Evolutionary conservation across 2,329 filamentous ascomycete species (phyloP), one percentile per base, ranked within the genome.

Genomic region (Peltaster fructicola): DNA sequence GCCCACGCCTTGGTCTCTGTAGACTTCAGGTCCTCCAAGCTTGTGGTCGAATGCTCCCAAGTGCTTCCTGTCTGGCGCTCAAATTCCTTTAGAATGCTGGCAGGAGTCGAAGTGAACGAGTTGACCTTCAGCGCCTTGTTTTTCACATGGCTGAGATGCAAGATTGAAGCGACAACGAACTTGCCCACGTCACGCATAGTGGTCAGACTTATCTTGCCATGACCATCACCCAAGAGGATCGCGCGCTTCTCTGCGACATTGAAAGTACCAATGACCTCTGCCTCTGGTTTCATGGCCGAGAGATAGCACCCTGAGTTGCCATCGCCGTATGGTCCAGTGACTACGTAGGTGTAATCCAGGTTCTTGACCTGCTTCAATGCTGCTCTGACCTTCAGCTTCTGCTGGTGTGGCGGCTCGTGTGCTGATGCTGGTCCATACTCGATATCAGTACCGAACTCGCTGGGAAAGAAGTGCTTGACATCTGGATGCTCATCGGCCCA

Each of bases 131-230:
- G 49, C 0, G 65, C 61, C 26, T 63, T 60, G 34, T 65, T 65
- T 16, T 56, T 56, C 1, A 65, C 56, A 5, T 48, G 54, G 7
- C 60, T 47, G 3, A 68, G 65, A 30, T 71, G 63, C 9, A 54
- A 56, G 8, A 80, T 56, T 1, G 71, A 62, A 0, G 66, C 66
- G 2, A 69, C 65, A 2, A 79, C 59, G 13, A 74, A 59, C 27
- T 65, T 69, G 4, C 74, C 75, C 7, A 79, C 73, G 38, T 82
- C 77, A 12, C 57, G 53, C 67, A 77, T 77, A 2, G 68, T 74
- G 3, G 71, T 79, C 38, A 82, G 65, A 17, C 68, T 71, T 31
- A 80, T 58, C 31, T 54, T 60, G 11, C 61, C 68, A 17, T 68
- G 52, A 0, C 72, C 73, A 32, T 65, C 63, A 2, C 64, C 73